phyloP scores from a whole-genome alignment of 352 stramenopile species.

The Phytopythium ostracodes region DNA sequence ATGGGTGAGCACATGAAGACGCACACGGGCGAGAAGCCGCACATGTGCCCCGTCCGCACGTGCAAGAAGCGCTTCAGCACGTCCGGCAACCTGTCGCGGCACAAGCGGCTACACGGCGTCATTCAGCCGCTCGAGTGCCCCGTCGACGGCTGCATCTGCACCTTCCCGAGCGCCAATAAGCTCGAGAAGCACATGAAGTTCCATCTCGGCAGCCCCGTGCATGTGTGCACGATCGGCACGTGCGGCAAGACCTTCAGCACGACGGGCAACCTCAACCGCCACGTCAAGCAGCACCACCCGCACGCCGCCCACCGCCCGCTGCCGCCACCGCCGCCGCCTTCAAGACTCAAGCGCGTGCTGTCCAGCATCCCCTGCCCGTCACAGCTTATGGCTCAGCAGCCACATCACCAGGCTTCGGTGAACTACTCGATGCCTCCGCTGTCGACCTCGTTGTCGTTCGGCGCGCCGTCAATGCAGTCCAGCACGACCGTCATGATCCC shows the following conservation, averaged over 20 bases:
- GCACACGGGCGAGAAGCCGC: conserved; percentile 22
- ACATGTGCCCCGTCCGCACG: conserved; percentile 22
- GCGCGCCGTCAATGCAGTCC: neutral
- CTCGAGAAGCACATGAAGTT: conserved; percentile 32
- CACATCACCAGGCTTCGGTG: neutral
- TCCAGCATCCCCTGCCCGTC: neutral
- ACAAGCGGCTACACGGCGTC: conserved; percentile 31
- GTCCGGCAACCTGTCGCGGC: conserved; percentile 34
- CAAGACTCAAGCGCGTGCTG: conserved; percentile 12
- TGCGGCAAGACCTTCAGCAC: conserved; percentile 55
- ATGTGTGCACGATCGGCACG: conserved; percentile 25
- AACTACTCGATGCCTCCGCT: neutral
- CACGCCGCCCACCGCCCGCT: conserved; percentile 20
- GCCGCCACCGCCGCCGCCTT: conserved; percentile 7
- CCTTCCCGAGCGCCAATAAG: conserved; percentile 19
- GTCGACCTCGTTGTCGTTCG: neutral
- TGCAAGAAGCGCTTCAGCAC: conserved; percentile 46
- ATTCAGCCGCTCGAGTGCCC: conserved; percentile 21
- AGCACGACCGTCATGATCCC: conserved; percentile 3
- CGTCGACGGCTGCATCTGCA: conserved; percentile 15
- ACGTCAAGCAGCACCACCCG: conserved; percentile 22
- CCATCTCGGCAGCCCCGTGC: conserved; percentile 24
- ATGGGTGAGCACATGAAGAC: conserved; percentile 36
- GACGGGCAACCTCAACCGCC: conserved; percentile 42
- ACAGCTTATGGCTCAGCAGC: neutral